Evolutionary conservation across 2,329 filamentous ascomycete genomes (phyloP).

Genomic region (Colletotrichum cereale): DNA sequence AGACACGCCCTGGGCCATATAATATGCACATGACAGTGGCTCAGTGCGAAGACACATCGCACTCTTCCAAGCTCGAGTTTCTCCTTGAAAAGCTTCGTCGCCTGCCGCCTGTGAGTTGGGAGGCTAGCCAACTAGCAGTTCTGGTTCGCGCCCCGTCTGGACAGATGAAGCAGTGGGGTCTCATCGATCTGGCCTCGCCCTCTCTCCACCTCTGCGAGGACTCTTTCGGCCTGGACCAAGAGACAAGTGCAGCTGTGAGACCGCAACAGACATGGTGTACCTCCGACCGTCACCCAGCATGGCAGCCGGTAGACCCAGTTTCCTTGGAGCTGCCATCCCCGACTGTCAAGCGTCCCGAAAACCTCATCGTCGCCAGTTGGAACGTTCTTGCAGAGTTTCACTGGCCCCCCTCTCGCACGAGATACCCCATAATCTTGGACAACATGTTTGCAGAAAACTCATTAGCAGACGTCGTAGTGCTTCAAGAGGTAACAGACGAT

Average conservation of each 20-base stretch:
- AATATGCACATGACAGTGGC: constrained; percentile 71
- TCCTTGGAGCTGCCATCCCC: too few relatives aligned
- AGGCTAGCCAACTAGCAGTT: constrained; percentile 62
- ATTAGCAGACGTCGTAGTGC: constrained; percentile 61
- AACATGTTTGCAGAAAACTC: constrained; percentile 59
- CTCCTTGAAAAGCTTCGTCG: constrained; percentile 65
- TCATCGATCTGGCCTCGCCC: constrained; percentile 53
- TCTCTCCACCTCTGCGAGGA: constrained; percentile 14
- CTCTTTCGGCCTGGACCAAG: background rate
- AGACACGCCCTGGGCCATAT: constrained; percentile 46
- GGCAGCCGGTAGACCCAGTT: background rate
- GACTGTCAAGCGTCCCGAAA: constrained; percentile 22
- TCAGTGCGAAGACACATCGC: constrained; percentile 62
- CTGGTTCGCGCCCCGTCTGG: constrained; percentile 62
- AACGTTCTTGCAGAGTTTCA: constrained; percentile 66
- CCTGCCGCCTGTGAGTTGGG: constrained; percentile 63
- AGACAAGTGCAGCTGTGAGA: background rate
- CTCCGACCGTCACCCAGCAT: constrained; percentile 20
- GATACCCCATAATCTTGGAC: constrained; percentile 58
- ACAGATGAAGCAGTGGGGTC: constrained; percentile 70
- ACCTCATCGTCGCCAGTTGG: constrained; percentile 62
- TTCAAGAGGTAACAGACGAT: constrained; percentile 75
- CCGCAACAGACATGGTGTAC: constrained; percentile 17
- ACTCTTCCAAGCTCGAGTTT: constrained; percentile 60
- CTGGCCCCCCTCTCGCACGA: constrained; percentile 56